Evolutionary conservation across 139 green algal genomes (phyloP).

Genomic region (Coelastrella sp.): DNA sequence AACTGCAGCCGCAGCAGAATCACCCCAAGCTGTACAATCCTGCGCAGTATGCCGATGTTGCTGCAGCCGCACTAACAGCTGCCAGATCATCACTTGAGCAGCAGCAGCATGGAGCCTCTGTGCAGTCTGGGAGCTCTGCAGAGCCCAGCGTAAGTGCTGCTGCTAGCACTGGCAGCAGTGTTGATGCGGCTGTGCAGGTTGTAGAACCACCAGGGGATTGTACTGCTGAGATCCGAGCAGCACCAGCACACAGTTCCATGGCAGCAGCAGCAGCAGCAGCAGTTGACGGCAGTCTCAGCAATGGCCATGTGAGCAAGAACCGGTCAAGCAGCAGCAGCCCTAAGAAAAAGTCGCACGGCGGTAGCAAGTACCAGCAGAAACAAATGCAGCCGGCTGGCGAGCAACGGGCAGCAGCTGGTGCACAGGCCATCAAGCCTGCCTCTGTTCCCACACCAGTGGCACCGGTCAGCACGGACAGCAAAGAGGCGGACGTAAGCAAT

Average conservation of each 20-base stretch:
- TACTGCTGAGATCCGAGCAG: neutral
- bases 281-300: neutral
- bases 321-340: neutral
- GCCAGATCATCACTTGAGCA: neutral
- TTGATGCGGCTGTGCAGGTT: neutral
- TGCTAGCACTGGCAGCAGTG: neutral
- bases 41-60: neutral
- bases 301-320: neutral
- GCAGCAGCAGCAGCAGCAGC: constrained; percentile 16
- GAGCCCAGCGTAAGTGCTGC: neutral
- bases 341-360: neutral
- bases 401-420: neutral
- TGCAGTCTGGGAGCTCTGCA: neutral
- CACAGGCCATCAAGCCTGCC: neutral
- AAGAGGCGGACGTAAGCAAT: neutral
- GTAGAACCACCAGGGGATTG: neutral
- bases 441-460: neutral
- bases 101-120: neutral
- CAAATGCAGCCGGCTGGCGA: neutral
- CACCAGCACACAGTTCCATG: neutral
- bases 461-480: neutral
- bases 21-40: neutral
- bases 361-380: neutral
- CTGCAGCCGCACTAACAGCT: neutral
- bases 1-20: neutral